phyloP scores from a whole-genome alignment of 192 early-diverging fungal genomes.

The Linnemannia schmuckeri region DNA sequence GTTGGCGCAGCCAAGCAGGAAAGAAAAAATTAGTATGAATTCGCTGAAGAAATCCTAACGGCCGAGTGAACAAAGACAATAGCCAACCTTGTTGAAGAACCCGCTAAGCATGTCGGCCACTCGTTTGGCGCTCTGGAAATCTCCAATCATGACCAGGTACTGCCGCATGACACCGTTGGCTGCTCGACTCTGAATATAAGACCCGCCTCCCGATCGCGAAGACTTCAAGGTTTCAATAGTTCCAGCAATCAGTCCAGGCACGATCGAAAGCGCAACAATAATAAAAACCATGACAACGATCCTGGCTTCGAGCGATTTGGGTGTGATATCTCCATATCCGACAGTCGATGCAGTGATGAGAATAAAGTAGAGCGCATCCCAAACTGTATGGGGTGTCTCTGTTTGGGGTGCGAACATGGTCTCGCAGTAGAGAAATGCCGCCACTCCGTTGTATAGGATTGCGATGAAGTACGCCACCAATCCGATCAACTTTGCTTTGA shows the following conservation, averaged over 20 bases:
- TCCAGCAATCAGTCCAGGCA: conserved; percentile 70
- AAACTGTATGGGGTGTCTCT: conserved; percentile 21
- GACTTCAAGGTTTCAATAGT: conserved; percentile 55
- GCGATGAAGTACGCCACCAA: conserved; percentile 65
- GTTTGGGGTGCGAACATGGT: conserved; percentile 55
- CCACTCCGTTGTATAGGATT: conserved; percentile 72
- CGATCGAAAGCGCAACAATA: conserved; percentile 67
- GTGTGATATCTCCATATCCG: conserved; percentile 80
- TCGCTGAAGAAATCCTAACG: background rate
- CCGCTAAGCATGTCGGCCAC: conserved; percentile 60
- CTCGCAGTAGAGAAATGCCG: conserved; percentile 73
- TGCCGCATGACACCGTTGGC: conserved; percentile 31
- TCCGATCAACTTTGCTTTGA: conserved; percentile 66
- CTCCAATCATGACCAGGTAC: conserved; percentile 62
- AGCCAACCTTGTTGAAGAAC: conserved; percentile 58
- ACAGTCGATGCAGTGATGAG: conserved; percentile 80
- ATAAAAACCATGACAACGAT: conserved; percentile 74
- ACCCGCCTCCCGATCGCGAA: conserved; percentile 43
- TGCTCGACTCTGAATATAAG: conserved; percentile 39
- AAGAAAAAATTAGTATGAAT: background rate
- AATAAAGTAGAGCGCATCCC: conserved; percentile 66
- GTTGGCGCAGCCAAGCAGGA: background rate
- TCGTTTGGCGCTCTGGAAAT: conserved; percentile 58
- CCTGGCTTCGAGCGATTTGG: conserved; percentile 64
- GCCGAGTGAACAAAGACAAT: background rate